Percentiles rank a stretch among this genome's conserved stretches.
These are phyloP conservation scores for Fusarium compactum DNA, from an alignment of 2,329 filamentous ascomycete species.

Conservation along the genomic window DNA sequence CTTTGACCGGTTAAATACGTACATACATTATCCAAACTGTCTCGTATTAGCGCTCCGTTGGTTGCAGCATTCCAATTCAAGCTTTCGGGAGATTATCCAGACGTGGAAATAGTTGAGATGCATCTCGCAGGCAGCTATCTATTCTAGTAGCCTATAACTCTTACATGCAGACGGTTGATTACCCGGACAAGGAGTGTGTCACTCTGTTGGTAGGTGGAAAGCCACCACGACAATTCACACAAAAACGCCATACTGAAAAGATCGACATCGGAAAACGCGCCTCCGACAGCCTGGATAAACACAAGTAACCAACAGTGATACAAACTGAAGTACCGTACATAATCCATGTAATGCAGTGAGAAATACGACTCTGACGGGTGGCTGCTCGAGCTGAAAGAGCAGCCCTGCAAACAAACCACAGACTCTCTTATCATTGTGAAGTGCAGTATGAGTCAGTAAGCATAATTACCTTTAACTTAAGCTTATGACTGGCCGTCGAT, in stretches of 20 bases:
- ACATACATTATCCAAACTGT: neutral
- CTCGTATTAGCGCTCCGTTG: slow-evolving; percentile 10
- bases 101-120: slow-evolving; percentile 17
- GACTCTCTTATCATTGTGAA: neutral
- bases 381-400: slow-evolving; percentile 12
- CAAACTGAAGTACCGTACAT: neutral
- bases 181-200: neutral
- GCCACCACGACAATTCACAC: slow-evolving; percentile 10
- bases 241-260: slow-evolving; percentile 1
- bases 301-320: neutral
- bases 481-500: slow-evolving; percentile 30
- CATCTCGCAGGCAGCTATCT: neutral
- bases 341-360: neutral
- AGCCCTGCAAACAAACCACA: neutral
- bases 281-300: slow-evolving; percentile 19
- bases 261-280: slow-evolving; percentile 10
- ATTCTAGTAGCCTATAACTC: neutral
- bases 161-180: neutral
- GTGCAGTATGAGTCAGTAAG: neutral
- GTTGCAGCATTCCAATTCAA: slow-evolving; percentile 13
- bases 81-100: slow-evolving; percentile 22
- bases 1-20: slow-evolving; percentile 25
- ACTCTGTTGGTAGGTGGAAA: neutral
- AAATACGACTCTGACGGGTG: slow-evolving; percentile 20
- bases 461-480: slow-evolving; percentile 15